Conservation (phyloP, 2,329 filamentous ascomycete species). For the Diaporthe aspalathi region DNA sequence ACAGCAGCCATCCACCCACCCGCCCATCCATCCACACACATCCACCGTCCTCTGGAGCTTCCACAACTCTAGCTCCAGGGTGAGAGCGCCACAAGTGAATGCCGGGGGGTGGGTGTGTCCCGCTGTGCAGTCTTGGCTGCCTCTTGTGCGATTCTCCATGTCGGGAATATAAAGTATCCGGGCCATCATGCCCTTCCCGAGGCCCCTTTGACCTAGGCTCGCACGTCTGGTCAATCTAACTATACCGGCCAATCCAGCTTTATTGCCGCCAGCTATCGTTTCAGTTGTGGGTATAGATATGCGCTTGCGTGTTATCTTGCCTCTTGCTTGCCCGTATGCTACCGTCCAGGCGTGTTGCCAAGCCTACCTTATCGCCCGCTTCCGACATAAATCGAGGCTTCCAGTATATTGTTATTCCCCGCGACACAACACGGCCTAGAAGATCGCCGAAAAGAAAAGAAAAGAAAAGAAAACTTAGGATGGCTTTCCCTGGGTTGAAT, state of each 20-base stretch:
- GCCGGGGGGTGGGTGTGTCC: background rate
- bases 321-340: background rate
- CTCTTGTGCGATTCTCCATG: background rate
- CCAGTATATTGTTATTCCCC: background rate
- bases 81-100: background rate
- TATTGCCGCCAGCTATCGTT: background rate
- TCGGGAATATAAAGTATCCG: slow-evolving; percentile 13
- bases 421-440: too few relatives aligned
- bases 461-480: background rate
- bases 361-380: slow-evolving; percentile 3
- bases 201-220: background rate
- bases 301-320: slow-evolving; percentile 4
- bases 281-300: background rate
- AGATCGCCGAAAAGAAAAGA: background rate
- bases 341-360: background rate
- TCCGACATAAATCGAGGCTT: background rate
- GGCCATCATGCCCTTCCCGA: background rate
- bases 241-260: background rate
- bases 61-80: slow-evolving; percentile 21
- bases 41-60: slow-evolving; percentile 5
- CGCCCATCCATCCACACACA: background rate
- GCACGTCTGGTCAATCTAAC: background rate
- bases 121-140: background rate
- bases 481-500: background rate
- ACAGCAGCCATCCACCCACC: slow-evolving; percentile 1